Percentiles rank a stretch among this genome's conserved stretches.
Conservation (phyloP, 2,329 filamentous ascomycete genomes). For the Colletotrichum lindemuthianum region DNA sequence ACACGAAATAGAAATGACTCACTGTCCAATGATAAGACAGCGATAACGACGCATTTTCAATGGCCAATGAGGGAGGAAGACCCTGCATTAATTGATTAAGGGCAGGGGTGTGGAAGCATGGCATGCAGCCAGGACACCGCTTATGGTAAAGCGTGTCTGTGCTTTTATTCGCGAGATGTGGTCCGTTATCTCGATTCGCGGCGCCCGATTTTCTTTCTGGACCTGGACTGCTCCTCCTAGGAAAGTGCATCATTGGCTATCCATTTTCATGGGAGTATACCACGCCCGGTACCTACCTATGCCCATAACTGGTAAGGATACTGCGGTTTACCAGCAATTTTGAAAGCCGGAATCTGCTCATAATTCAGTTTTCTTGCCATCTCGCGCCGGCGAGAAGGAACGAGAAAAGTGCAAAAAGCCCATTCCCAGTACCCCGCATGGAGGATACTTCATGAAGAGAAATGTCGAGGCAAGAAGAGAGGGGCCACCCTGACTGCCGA, state of each 20-base stretch:
- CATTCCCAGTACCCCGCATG: too few species aligned
- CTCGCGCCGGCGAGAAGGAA: background rate
- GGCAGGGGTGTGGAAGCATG: slow-evolving; percentile 27
- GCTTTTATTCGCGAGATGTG: slow-evolving; percentile 21
- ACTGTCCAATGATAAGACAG: slow-evolving; percentile 5
- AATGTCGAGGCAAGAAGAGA: background rate
- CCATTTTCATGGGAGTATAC: background rate
- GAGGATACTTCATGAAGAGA: background rate
- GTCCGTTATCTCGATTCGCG: slow-evolving; percentile 30
- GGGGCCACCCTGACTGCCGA: slow-evolving; percentile 17
- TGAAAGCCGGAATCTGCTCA: slow-evolving; percentile 3
- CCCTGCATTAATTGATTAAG: slow-evolving; percentile 30
- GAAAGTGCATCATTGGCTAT: slow-evolving; percentile 6
- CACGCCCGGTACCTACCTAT: background rate
- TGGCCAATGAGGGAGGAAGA: slow-evolving; percentile 20
- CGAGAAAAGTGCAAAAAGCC: too few species aligned
- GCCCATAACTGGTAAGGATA: too few species aligned
- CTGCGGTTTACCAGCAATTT: background rate
- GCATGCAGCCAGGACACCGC: slow-evolving; percentile 22
- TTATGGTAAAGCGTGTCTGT: slow-evolving; percentile 23
- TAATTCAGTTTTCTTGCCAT: background rate
- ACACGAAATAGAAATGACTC: slow-evolving; percentile 3
- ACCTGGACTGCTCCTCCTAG: slow-evolving; percentile 2
- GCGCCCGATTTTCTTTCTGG: slow-evolving; percentile 6
- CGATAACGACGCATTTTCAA: slow-evolving; percentile 14